phyloP scores from a whole-genome alignment of 352 stramenopile genomes.

The Pythium rishiriense region DNA sequence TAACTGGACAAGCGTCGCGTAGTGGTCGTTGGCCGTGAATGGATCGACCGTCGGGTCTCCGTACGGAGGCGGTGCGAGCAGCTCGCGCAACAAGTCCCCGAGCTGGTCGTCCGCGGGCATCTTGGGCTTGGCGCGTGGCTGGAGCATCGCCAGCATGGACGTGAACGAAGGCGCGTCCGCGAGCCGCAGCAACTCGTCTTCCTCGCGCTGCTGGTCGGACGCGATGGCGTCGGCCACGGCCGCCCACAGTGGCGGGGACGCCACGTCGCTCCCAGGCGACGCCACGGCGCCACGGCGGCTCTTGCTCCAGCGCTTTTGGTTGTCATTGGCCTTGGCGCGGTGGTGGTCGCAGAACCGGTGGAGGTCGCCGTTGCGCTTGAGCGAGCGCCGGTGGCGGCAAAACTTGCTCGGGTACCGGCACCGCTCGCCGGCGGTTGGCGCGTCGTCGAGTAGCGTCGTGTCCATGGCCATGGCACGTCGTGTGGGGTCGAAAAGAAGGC shows the following conservation, averaged over 20 bases:
- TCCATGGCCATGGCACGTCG: neutral
- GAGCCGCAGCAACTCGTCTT: neutral
- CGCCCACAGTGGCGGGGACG: neutral
- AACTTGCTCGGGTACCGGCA: constrained; percentile 6
- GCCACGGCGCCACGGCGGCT: neutral
- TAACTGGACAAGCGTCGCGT: neutral
- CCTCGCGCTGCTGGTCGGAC: neutral
- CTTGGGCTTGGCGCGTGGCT: constrained; percentile 1
- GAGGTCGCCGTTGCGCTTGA: constrained; percentile 8
- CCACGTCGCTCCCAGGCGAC: neutral
- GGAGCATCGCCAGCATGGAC: constrained; percentile 6
- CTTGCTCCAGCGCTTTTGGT: constrained; percentile 11
- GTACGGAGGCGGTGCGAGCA: neutral
- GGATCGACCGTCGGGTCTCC: neutral
- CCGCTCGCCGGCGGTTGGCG: neutral
- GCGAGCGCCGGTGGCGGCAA: neutral
- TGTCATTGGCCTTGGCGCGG: constrained; percentile 2
- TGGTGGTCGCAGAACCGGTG: constrained; percentile 10
- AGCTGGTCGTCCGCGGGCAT: neutral
- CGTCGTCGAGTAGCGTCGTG: constrained; percentile 4
- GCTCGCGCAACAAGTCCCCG: constrained; percentile 1
- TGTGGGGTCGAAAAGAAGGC: neutral
- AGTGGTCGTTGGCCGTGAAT: neutral
- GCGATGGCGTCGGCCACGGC: neutral
- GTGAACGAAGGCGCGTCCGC: neutral